Base-by-base conservation (phyloP, 257 asterid genomes). In the Thymus mandschuricus region DNA sequence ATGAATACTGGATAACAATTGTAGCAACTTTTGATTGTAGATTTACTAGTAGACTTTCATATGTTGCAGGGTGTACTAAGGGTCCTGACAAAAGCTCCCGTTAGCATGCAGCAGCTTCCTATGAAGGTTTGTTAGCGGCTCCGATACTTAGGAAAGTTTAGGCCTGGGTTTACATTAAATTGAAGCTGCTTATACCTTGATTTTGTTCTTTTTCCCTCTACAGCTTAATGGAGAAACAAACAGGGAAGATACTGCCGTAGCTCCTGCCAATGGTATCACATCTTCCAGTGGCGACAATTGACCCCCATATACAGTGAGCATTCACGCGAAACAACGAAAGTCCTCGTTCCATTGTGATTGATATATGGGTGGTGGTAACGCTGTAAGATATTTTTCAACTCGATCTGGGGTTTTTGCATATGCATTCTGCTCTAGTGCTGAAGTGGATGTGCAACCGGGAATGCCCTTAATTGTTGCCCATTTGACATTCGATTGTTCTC, bases 31-130 rank as follows among this genome's bases (percentile, higher is more conserved):
- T 30, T 40, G 43, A 28, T 45, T 62, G 29, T 11, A 33, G 28
- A 13, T 58, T 30, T n/a, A 58, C 4, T 44, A 12, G 50, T 9
- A 34, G 15, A 41, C 34, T 49, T 52, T 12, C 72, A 64, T 50
- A 46, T 72, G 45, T 56, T 77, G 72, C 91, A 93, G 98, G 98
- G 98, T 71, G 75, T 91, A 71, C 64, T 93, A 57, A 86, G 98
- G 75, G 98, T 91, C 79, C 92, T 93, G 66, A 69, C 97, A 52
- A 91, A 89, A 81, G 87, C 81, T 78, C 87, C 94, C 49, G 67
- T 74, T 46, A 89, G 85, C 60, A 76, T 75, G 56, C 97, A 85
- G 69, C 83, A 85, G 66, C 83, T 78, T 63, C 76, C 60, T 66
- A 71, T 75, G 73, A 85, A 85, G 88, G 82, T 87, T 73, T 50